These are phyloP conservation scores for Plasmodium gonderi DNA, from an alignment of 169 alveolate species.

Conservation along the genomic window DNA sequence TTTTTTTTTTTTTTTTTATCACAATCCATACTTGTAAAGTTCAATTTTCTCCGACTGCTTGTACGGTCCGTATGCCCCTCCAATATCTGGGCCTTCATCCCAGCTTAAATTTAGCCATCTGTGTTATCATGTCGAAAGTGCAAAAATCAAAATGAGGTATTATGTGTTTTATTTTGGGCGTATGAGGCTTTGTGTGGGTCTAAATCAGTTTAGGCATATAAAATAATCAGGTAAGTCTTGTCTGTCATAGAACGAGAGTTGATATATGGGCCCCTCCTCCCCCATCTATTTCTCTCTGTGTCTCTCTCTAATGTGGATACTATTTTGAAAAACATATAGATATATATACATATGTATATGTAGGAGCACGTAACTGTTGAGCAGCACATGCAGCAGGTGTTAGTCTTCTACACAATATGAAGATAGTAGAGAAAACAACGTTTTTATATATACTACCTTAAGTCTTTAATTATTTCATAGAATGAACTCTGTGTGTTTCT, in stretches of 20 bases:
- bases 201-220: background rate
- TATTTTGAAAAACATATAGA: too few relatives aligned
- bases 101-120: slow-evolving; percentile 87
- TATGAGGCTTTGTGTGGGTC: too few relatives aligned
- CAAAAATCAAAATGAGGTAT: background rate
- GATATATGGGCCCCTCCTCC: too few relatives aligned
- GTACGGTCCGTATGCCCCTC: slow-evolving; percentile 84
- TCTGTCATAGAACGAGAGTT: too few relatives aligned
- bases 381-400: background rate
- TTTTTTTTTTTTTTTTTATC: background rate
- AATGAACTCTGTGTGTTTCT: slow-evolving; percentile 74
- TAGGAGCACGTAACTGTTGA: background rate
- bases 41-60: slow-evolving; percentile 76
- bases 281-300: too few relatives aligned
- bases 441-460: slow-evolving; percentile 77
- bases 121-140: background rate
- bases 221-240: too few relatives aligned
- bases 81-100: slow-evolving; percentile 86
- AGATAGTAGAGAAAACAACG: background rate
- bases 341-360: background rate
- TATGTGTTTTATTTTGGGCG: too few relatives aligned
- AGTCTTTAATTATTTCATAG: slow-evolving; percentile 76
- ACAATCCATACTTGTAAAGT: slow-evolving; percentile 16
- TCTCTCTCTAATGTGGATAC: too few relatives aligned
- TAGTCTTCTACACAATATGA: background rate